Percentiles rank a stretch among this genome's conserved stretches.
These are phyloP conservation scores for Gardenia jasminoides DNA, from an alignment of 257 asterid genomes.

Conservation along the genomic window DNA sequence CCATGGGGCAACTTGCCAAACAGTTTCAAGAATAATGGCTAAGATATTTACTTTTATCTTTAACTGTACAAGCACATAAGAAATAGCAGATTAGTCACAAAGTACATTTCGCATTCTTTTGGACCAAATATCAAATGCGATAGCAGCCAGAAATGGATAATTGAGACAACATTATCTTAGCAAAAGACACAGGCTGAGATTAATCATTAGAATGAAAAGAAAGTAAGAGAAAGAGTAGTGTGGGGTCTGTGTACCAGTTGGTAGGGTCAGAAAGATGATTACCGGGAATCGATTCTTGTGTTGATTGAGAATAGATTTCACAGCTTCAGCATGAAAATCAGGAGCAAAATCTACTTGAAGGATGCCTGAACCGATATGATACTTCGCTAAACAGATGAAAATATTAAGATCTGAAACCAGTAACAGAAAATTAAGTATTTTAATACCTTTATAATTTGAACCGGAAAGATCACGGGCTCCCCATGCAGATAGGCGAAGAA, in stretches of 20 bases:
- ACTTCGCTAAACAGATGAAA: conserved; percentile 24
- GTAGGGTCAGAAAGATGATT: conserved; percentile 26
- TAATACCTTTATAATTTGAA: conserved; percentile 68
- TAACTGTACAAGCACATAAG: conserved; percentile 1
- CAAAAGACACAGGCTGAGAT: not conserved
- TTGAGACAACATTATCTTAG: not conserved
- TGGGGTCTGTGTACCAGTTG: conserved; percentile 1
- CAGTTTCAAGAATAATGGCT: not conserved
- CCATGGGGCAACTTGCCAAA: not conserved
- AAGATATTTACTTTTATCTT: not conserved
- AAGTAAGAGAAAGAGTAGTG: not conserved
- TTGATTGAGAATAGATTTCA: conserved; percentile 56
- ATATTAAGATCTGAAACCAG: not conserved
- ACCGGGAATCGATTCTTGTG: conserved; percentile 74
- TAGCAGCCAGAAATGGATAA: conserved; percentile 1
- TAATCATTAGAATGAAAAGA: not conserved
- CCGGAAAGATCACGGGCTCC: conserved; percentile 85
- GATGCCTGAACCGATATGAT: conserved; percentile 49
- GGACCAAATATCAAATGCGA: not conserved
- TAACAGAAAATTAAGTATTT: conserved; percentile 5
- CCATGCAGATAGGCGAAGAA: conserved; percentile 96
- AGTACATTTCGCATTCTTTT: not conserved
- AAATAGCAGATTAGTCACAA: not conserved
- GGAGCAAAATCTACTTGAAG: conserved; percentile 87
- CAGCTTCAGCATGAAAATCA: conserved; percentile 58